Base-by-base conservation (phyloP, 2,329 filamentous ascomycete genomes). In the Penicillium decumbens region DNA sequence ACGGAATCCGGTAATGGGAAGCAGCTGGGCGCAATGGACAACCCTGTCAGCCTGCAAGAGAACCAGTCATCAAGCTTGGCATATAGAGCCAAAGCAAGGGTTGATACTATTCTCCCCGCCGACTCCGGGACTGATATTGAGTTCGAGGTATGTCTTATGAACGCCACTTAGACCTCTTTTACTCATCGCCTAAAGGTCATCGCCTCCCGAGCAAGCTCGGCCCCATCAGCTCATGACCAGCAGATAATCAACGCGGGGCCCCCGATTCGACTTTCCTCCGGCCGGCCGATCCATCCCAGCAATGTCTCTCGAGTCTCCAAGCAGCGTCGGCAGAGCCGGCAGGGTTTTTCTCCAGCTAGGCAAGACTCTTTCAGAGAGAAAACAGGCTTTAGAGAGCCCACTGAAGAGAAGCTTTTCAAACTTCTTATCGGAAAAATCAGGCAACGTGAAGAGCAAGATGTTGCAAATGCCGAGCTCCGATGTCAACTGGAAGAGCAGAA, bases 331-430 rank as follows among this genome's bases (percentile, higher is more conserved):
- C 8, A 27, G 24, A 8, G 33, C 28, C 5, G 48, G 47, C 23
- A 23, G 3, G 2, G 4, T 1, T 4, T 37, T 15, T 9, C 45
- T 40, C 23, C 23, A 8, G 8, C 37, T 6, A 42, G 52, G 38
- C 41, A 50, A 25, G 24, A 54, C 32, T 45, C 51, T 6, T 24
- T 13, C 8, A 5, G 10, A 6, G 40, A 18, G 4, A 53, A 45
- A 38, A 27, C 29, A 0, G 40, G 24, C 9, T 9, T 24, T 15
- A 45, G 42, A 5, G 48, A 61, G 9, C 46, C 67, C 1, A 64
- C 63, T 8, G 69, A 72, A 45, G 65, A 71, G 27, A 62, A 61
- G 28, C 50, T 72, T 6, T 71, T 71, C 27, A 61, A 68, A 24
- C 59, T 71, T 28, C 51, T 72, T 2, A 68, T 71, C 18, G 49